phyloP scores from a whole-genome alignment of 495 filamentous ascomycete genomes.

The Parachaetomium inaequale region DNA sequence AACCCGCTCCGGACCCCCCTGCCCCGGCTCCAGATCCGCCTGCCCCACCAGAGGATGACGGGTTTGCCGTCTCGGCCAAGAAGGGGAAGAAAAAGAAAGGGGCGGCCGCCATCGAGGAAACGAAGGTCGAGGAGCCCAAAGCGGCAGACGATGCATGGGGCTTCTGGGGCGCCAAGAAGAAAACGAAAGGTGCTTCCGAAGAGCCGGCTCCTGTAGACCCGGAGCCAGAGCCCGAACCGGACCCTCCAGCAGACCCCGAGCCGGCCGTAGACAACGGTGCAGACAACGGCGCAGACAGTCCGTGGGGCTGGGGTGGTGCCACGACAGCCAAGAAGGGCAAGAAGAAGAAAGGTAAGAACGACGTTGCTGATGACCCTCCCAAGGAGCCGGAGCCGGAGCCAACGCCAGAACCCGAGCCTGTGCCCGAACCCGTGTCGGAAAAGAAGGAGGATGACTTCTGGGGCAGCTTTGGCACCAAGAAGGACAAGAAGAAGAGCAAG shows the following conservation, averaged over 20 bases:
- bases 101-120: slow-evolving; percentile 8
- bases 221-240: slow-evolving; percentile 2
- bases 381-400: slow-evolving; percentile 25
- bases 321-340: slow-evolving; percentile 19
- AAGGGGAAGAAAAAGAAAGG: slow-evolving; percentile 22
- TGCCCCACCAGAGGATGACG: slow-evolving; percentile 37
- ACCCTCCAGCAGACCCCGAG: slow-evolving; percentile 11
- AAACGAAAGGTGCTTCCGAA: slow-evolving; percentile 28
- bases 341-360: slow-evolving; percentile 28
- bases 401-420: slow-evolving; percentile 21
- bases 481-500: slow-evolving; percentile 23
- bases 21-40: slow-evolving; percentile 5
- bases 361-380: slow-evolving; percentile 13
- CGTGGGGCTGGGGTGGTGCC: slow-evolving; percentile 7
- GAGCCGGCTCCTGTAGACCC: slow-evolving; percentile 10
- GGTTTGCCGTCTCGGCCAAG: slow-evolving; percentile 29
- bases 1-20: neutral
- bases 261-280: neutral
- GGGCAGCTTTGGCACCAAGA: slow-evolving; percentile 12
- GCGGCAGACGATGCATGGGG: slow-evolving; percentile 23
- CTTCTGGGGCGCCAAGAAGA: slow-evolving; percentile 25
- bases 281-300: neutral
- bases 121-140: slow-evolving; percentile 15
- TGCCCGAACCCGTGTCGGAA: slow-evolving; percentile 23
- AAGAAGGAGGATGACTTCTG: slow-evolving; percentile 26